Base-by-base conservation (phyloP, 176 grass and related monocot genomes). In the Stipa capillata region DNA sequence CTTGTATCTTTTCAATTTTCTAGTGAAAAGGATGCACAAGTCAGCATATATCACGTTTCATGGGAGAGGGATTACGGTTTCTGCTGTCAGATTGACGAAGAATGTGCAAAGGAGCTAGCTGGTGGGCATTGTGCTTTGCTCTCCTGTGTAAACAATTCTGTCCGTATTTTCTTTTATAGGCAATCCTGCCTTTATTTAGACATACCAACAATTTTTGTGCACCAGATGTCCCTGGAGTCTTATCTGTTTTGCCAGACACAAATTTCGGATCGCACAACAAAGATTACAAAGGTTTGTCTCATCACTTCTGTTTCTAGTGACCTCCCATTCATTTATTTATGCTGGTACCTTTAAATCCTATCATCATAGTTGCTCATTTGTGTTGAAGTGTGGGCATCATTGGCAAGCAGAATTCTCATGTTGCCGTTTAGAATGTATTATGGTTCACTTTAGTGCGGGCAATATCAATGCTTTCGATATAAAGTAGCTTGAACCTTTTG, bases 21-120 rank as follows among this genome's bases (percentile, higher is more conserved):
- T 61, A 99, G 92, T 47, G 90, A 95, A 81, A 89, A 95, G 56
- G 92, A 99, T 84, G 90, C 96, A 34, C 92, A 99, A 85, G 96
- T 91, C 47, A 87, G 92, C 70, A 95, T 99, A 84, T 93, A 91
- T 82, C 63, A 89, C 64, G 81, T 95, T 34, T 95, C 96, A 67
- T 93, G 96, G 92, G 88, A 93, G 16, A 86, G 76, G 45, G 50
- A 95, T 83, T 95, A 93, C 85, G 87, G 96, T 20, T 99, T 99
- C 86, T 95, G 92, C 62, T 99, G 92, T 71, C 86, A 91, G 20
- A 91, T 95, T 81, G 86, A 93, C 28, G 81, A 91, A 81, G 80
- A 89, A 39, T 89, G 74, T 9, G 84, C 92, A 40, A 67, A 80
- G 32, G 88, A 91, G 45, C 79, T 99, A 85, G 88, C 88, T 84